Conservation (phyloP, 768 basidiomycete genomes). For the Tricholoma matsutake region DNA sequence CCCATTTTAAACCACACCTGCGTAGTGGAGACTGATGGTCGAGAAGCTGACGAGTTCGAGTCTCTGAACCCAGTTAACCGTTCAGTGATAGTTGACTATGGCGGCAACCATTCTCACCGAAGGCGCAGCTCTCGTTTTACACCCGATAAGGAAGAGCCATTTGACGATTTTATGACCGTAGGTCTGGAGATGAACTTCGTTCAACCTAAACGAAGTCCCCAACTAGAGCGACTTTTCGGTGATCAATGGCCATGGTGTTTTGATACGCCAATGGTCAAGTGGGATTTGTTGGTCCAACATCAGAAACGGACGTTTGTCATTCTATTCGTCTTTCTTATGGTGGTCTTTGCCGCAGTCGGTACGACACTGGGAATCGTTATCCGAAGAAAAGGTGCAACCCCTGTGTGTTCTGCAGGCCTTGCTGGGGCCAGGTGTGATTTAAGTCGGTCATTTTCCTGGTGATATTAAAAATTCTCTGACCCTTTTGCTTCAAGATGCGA, state of each 20-base stretch:
- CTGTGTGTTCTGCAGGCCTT: constrained; percentile 39
- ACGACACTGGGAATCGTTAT: constrained; percentile 44
- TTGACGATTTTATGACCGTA: constrained; percentile 16
- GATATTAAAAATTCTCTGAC: background rate
- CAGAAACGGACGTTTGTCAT: constrained; percentile 14
- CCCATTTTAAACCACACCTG: constrained; percentile 49
- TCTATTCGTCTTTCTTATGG: constrained; percentile 28
- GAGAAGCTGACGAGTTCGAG: constrained; percentile 42
- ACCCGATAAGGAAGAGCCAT: constrained; percentile 16
- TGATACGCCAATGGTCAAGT: background rate
- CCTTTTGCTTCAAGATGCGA: constrained; percentile 41
- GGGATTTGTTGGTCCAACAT: constrained; percentile 5
- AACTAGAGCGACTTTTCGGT: background rate
- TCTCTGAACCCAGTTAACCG: constrained; percentile 52
- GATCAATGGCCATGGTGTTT: background rate
- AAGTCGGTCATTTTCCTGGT: constrained; percentile 35
- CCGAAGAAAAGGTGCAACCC: constrained; percentile 20
- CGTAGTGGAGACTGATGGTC: constrained; percentile 40
- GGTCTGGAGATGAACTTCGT: constrained; percentile 1
- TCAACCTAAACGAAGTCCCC: background rate
- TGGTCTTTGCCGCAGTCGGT: constrained; percentile 39
- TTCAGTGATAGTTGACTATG: constrained; percentile 52
- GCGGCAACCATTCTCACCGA: constrained; percentile 52
- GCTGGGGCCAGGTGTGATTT: constrained; percentile 54
- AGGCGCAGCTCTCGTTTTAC: constrained; percentile 32